These are phyloP conservation scores for Syzygium grande DNA, from an alignment of 345 rosid species.

Conservation along the genomic window DNA sequence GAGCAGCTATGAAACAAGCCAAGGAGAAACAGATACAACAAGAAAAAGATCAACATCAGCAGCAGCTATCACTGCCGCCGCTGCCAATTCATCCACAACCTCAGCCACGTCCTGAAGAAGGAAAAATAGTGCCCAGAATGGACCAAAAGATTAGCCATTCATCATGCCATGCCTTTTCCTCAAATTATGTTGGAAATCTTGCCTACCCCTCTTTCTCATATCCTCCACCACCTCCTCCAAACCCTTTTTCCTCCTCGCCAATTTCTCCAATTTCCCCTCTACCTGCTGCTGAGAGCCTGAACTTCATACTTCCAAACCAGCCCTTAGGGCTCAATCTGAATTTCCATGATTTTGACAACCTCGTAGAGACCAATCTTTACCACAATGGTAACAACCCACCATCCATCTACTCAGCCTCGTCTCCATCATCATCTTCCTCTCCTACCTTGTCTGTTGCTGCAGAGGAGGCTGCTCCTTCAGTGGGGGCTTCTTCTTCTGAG, in stretches of 20 bases:
- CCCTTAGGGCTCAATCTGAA: constrained; percentile 44
- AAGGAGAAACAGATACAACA: constrained; percentile 33
- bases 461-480: constrained; percentile 9
- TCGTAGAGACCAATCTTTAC: constrained; percentile 40
- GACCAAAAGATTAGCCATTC: constrained; percentile 33
- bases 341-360: constrained; percentile 64
- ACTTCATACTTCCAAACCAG: constrained; percentile 6
- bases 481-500: constrained; percentile 3
- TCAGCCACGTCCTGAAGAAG: constrained; percentile 26
- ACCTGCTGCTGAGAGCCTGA: constrained; percentile 2
- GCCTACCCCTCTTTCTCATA: constrained; percentile 1
- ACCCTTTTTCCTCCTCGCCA: constrained; percentile 39
- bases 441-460: background rate
- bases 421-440: constrained; percentile 39
- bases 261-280: constrained; percentile 12
- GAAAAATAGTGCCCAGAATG: constrained; percentile 36
- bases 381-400: constrained; percentile 21
- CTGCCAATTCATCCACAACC: constrained; percentile 13
- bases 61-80: background rate
- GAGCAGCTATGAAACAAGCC: constrained; percentile 93
- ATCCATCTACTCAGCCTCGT: constrained; percentile 8
- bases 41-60: constrained; percentile 9
- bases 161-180: constrained; percentile 13
- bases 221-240: constrained; percentile 4
- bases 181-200: background rate